Percentiles rank a stretch among this genome's conserved stretches.
Evolutionary conservation across 345 rosid species (phyloP).

Genomic region (Dovyalis caffra): DNA sequence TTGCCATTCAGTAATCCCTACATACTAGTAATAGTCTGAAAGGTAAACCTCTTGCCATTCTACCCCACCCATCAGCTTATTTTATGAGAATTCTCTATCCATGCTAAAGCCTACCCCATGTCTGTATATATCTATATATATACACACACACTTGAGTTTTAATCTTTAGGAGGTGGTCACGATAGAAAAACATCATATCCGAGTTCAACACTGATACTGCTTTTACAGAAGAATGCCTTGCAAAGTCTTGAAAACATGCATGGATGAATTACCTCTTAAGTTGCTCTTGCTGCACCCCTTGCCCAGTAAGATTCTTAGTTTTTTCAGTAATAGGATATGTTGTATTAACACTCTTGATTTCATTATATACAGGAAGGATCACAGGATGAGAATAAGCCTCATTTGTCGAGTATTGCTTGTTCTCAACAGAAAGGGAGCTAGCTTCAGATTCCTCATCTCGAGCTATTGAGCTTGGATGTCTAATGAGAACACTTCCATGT

Average conservation of each 20-base stretch:
- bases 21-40: not conserved
- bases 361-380: slow-evolving; percentile 41
- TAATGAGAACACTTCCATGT: slow-evolving; percentile 88
- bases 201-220: not conserved
- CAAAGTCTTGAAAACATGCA: not conserved
- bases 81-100: not conserved
- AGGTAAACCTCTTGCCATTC: not conserved
- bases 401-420: slow-evolving; percentile 46
- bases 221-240: not conserved
- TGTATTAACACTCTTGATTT: slow-evolving; percentile 30
- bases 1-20: not conserved
- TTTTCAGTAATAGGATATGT: slow-evolving; percentile 32
- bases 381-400: slow-evolving; percentile 62
- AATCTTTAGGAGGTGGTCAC: not conserved
- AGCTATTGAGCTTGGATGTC: slow-evolving; percentile 72
- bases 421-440: slow-evolving; percentile 88
- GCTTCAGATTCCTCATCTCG: slow-evolving; percentile 98
- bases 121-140: not conserved
- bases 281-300: slow-evolving; percentile 55
- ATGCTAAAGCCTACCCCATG: not conserved
- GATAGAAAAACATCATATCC: not conserved
- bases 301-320: slow-evolving; percentile 39
- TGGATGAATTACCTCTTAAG: slow-evolving; percentile 50
- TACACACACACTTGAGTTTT: not conserved
- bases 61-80: slow-evolving; percentile 9